These are phyloP conservation scores for Dactylellina drechsleri DNA, from an alignment of 2,329 filamentous ascomycete species.

Conservation along the genomic window DNA sequence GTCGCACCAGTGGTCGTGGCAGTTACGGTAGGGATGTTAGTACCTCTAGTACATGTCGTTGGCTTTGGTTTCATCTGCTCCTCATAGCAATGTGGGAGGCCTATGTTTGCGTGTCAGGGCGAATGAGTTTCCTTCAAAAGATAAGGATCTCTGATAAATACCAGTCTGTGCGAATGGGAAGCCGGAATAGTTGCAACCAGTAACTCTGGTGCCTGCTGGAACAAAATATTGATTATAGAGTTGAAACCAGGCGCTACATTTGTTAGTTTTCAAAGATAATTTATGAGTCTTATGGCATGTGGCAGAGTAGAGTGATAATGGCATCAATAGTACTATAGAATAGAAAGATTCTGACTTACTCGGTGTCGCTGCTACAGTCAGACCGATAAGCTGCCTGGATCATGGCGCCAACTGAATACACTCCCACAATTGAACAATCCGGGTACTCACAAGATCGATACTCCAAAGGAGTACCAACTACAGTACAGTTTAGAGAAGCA, in stretches of 20 bases:
- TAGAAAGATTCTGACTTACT: slow-evolving; percentile 17
- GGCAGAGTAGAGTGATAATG: background rate
- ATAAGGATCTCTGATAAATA: background rate
- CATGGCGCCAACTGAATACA: slow-evolving; percentile 42
- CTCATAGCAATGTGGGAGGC: slow-evolving; percentile 43
- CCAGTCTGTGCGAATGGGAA: slow-evolving; percentile 46
- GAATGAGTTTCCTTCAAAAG: background rate
- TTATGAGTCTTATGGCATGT: background rate
- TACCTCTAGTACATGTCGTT: slow-evolving; percentile 41
- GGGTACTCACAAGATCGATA: slow-evolving; percentile 50
- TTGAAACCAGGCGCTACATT: slow-evolving; percentile 45
- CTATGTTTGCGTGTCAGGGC: slow-evolving; percentile 2
- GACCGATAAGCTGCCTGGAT: slow-evolving; percentile 48
- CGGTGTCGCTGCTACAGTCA: slow-evolving; percentile 46
- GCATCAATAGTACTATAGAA: too few relatives aligned
- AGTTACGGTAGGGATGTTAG: slow-evolving; percentile 38
- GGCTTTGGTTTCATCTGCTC: slow-evolving; percentile 37
- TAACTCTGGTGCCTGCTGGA: slow-evolving; percentile 40
- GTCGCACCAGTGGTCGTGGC: slow-evolving; percentile 52
- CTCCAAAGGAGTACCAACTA: slow-evolving; percentile 39
- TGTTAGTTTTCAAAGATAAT: background rate
- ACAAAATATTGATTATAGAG: slow-evolving; percentile 44
- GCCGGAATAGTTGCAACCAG: slow-evolving; percentile 44
- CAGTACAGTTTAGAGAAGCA: slow-evolving; percentile 49
- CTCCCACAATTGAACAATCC: slow-evolving; percentile 43